phyloP scores from a whole-genome alignment of 78 protist species.

The Dictyostelium discoideum region dicty_2.7 NC_007089.4:1369501-1370000 shows the following conservation, averaged over 20 bases:
- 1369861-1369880: too few species aligned
- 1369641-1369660: neutral
- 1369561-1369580: neutral
- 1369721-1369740: conserved; percentile 3
- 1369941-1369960: neutral
- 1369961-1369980: neutral
- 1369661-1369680: neutral
- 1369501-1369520: conserved; percentile 8
- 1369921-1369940: neutral
- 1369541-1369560: neutral
- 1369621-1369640: neutral
- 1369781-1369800: neutral
- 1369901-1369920: neutral
- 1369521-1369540: neutral
- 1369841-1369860: neutral
- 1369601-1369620: conserved; percentile 1
- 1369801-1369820: neutral
- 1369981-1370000: too few species aligned
- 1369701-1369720: conserved; percentile 58
- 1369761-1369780: conserved; percentile 14
- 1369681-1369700: conserved; percentile 44
- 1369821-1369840: conserved; percentile 6
- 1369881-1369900: neutral
- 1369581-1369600: neutral
- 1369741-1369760: conserved; percentile 62